Evolutionary conservation across 805 yeast species (phyloP), one percentile per base, ranked within the genome.

Genomic region (Maudiozyma pseudohumilis): DNA sequence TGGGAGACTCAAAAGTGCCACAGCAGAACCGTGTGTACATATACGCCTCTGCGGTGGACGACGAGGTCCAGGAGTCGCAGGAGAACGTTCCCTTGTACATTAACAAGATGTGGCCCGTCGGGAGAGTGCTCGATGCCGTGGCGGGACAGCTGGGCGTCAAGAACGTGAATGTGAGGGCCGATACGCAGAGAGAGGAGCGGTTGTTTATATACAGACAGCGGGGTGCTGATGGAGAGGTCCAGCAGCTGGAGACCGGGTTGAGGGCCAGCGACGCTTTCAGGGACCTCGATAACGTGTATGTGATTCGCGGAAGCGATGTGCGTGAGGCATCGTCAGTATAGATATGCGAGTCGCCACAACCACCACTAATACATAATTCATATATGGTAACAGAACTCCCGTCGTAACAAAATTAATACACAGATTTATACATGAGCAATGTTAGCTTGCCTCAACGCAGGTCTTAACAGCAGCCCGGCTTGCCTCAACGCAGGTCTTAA

Each of bases 31-130:
- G 61, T 34, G 40, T 55, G 2, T 54, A 58, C 36, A 35, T 54
- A 1, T 46, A 46, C 40, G 39, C 40, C 7, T 42, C 50, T 7
- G 47, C 44, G 17, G 44, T 41, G n/a, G 44, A 37, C 10, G 38
- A 43, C 6, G 30, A 28, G 4, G 17, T 2, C 15, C 11, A 28
- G 15, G 38, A 29, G 19, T 31, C 29, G 15, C 43, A 35, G 13
- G 45, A 47, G 12, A 40, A 44, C 3, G 40, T 29, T 5, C 29
- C 38, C 1, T 20, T 59, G 5, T 59, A 35, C 37, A 40, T 55
- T 10, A 56, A 57, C 40, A 57, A 53, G 37, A 38, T 49, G 3
- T 56, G 63, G 62, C 58, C 61, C 9, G 38, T 56, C 2, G 63
- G 63, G 1, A 49, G 58, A 28, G 55, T 50, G 4, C 37, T 59